Base-by-base conservation (phyloP, 1,284 basidiomycete genomes). In the Ceratobasidium sp. region DNA sequence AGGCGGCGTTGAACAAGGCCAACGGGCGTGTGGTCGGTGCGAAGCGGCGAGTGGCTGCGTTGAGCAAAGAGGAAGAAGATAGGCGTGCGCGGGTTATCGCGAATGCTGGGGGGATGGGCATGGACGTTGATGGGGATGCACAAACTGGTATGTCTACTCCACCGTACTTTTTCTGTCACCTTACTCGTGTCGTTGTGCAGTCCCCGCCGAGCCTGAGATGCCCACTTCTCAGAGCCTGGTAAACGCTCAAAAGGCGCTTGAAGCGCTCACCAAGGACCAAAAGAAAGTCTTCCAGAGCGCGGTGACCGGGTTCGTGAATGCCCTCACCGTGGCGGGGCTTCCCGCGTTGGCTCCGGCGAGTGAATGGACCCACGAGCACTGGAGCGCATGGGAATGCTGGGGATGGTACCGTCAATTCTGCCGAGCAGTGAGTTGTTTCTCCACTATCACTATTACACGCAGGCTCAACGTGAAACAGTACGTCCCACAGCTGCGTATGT, bases 51-150 rank as follows among this genome's bases (percentile, higher is more conserved):
- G 88, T 96, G 2, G 86, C 87, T 0, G 86, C 85, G 1, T 82
- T 96, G 78, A 88, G 91, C 80, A 93, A 93, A 81, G 94, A 96
- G 79, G 94, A 95, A 69, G 94, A 96, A 79, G 92, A 94, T 77
- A 90, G 87, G 27, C 86, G 88, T 27, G 94, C 92, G n/a, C 84
- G 87, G 39, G 90, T 85, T 59, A 92, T 89, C 78, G 93, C 91
- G 13, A 76, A 68, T 41, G 59, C 74, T 39, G 75, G 75, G 3
- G 74, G 29, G 85, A 85, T 43, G 84, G 78, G 75, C 0, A 79
- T 79, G 79, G 80, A 78, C 27, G 78, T 77, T 22, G 78, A 79
- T 37, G 74, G 61, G 19, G 75, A 66, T 41, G 59, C 61, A 8
- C 75, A 73, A 64, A 65, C 77, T 43, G 79, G 74, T 54, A 63